These are phyloP conservation scores for Ballota nigra DNA, from an alignment of 257 asterid genomes.

Conservation along the genomic window DNA sequence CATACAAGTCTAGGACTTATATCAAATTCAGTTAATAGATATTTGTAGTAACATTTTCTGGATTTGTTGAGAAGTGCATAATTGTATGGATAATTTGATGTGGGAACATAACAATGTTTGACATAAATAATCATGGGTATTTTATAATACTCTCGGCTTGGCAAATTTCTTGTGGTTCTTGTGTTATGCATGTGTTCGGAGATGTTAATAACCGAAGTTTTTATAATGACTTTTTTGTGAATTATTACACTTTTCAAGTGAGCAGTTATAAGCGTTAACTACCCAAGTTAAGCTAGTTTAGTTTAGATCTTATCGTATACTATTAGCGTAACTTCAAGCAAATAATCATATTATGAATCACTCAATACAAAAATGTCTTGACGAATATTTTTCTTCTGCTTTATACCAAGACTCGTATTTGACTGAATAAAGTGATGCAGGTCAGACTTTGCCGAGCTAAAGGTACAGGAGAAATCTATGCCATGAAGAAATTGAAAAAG, in stretches of 20 bases:
- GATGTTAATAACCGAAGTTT: not conserved
- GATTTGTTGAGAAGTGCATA: not conserved
- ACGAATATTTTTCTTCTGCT: not conserved
- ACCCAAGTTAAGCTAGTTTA: too few species aligned
- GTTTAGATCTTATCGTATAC: too few species aligned
- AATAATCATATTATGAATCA: too few species aligned
- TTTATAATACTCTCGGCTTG: not conserved
- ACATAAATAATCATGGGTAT: not conserved
- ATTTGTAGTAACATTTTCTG: not conserved
- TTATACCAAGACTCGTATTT: not conserved
- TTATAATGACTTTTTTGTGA: too few species aligned
- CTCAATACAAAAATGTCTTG: too few species aligned
- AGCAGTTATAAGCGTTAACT: too few species aligned
- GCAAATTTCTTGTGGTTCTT: not conserved
- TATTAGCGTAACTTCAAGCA: too few species aligned
- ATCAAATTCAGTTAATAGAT: not conserved
- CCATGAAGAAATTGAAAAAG: constrained; percentile 93
- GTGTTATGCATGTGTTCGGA: not conserved
- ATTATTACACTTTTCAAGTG: not conserved
- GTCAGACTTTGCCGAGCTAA: constrained; percentile 92
- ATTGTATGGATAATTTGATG: not conserved
- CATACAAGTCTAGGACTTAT: not conserved
- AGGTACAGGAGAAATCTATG: constrained; percentile 81
- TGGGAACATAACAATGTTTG: not conserved
- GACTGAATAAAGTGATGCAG: constrained; percentile 47